These are phyloP conservation scores for Houttuynia cordata DNA, from an alignment of 164 flowering plant species.

Conservation along the genomic window DNA sequence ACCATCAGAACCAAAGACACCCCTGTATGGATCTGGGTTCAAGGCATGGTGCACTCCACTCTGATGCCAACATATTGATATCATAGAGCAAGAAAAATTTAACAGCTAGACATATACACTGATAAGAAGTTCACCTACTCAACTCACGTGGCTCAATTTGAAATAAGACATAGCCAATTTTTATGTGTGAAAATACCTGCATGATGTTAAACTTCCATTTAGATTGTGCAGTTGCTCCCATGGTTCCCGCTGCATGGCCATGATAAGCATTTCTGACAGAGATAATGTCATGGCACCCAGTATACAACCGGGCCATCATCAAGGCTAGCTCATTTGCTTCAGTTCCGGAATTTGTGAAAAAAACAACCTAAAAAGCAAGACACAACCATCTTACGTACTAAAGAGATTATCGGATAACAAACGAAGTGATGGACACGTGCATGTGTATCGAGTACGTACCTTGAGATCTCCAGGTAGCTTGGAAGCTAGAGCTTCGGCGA, in stretches of 20 bases:
- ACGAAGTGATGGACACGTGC: too few relatives aligned
- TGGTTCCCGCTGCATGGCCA: slow-evolving; percentile 86
- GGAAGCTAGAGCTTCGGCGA: slow-evolving; percentile 84
- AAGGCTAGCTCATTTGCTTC: slow-evolving; percentile 96
- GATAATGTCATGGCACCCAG: slow-evolving; percentile 68
- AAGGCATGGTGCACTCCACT: slow-evolving; percentile 81
- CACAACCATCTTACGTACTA: background rate
- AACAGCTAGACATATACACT: too few relatives aligned
- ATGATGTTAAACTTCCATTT: slow-evolving; percentile 72
- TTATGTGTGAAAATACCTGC: slow-evolving; percentile 37
- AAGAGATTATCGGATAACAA: background rate
- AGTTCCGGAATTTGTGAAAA: slow-evolving; percentile 93
- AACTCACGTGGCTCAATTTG: too few relatives aligned
- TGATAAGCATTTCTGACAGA: slow-evolving; percentile 85
- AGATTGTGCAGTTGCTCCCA: slow-evolving; percentile 83
- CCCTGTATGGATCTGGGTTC: slow-evolving; percentile 93
- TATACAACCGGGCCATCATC: slow-evolving; percentile 79
- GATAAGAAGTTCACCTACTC: too few relatives aligned
- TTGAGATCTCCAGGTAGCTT: slow-evolving; percentile 90
- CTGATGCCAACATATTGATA: slow-evolving; percentile 27
- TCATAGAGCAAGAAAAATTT: background rate
- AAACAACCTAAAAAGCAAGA: slow-evolving; percentile 50
- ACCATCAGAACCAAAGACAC: slow-evolving; percentile 80
- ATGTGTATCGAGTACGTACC: slow-evolving; percentile 20
- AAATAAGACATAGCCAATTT: background rate